Evolutionary conservation across 2,329 filamentous ascomycete species (phyloP).

Genomic region (Aspergillus novofumigatus): DNA sequence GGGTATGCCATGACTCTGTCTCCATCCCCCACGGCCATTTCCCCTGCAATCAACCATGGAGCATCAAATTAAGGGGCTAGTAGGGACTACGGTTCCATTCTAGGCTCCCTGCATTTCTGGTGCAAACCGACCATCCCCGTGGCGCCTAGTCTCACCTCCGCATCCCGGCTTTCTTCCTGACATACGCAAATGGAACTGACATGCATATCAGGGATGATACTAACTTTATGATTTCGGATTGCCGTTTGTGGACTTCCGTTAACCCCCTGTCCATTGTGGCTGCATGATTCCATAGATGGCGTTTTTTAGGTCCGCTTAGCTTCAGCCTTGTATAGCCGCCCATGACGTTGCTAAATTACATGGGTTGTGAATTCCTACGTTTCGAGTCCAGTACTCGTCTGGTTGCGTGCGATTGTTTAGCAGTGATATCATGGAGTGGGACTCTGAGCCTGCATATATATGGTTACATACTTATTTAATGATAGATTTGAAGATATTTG

Average conservation of each 20-base stretch:
- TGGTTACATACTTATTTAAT: not conserved
- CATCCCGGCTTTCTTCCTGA: not conserved
- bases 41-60: not conserved
- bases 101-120: not conserved
- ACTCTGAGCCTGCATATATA: not conserved
- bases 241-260: slow-evolving; percentile 8
- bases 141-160: not conserved
- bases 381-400: too few relatives aligned
- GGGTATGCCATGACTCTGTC: not conserved
- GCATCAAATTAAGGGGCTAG: not conserved
- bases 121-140: not conserved
- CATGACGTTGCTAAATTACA: not conserved
- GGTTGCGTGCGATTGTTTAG: not conserved
- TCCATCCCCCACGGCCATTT: not conserved
- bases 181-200: not conserved
- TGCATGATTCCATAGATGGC: not conserved
- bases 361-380: not conserved
- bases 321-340: not conserved
- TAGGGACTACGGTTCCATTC: not conserved
- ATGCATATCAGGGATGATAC: not conserved
- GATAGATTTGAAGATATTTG: not conserved
- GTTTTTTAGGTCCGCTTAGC: not conserved
- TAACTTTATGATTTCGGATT: slow-evolving; percentile 5
- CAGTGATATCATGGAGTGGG: not conserved
- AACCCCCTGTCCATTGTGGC: not conserved